Evolutionary conservation across 768 basidiomycete genomes (phyloP).

Genomic region (Trametes villosa): DNA sequence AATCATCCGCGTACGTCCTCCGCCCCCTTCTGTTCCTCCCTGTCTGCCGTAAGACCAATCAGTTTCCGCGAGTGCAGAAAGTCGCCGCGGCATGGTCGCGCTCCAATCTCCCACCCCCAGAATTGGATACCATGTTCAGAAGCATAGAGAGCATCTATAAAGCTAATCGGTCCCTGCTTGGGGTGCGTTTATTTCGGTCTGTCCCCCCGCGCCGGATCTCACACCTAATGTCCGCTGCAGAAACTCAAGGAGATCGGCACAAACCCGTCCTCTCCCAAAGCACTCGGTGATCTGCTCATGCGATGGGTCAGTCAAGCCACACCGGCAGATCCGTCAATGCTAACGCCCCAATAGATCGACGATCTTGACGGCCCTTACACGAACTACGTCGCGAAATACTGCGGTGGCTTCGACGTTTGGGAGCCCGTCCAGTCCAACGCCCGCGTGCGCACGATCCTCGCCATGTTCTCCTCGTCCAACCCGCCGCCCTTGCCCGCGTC

Average conservation of each 20-base stretch:
- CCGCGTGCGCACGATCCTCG: slow-evolving; percentile 69
- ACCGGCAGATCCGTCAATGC: slow-evolving; percentile 8
- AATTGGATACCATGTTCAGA: slow-evolving; percentile 93
- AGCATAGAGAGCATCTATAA: slow-evolving; percentile 92
- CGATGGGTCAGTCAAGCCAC: slow-evolving; percentile 77
- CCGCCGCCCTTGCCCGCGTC: slow-evolving; percentile 56
- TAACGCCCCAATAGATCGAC: slow-evolving; percentile 65
- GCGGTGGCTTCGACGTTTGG: slow-evolving; percentile 83
- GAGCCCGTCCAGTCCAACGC: slow-evolving; percentile 77
- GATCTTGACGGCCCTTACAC: slow-evolving; percentile 89
- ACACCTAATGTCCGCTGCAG: slow-evolving; percentile 45
- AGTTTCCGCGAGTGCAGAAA: slow-evolving; percentile 57
- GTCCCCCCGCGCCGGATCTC: slow-evolving; percentile 20
- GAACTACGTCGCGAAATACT: slow-evolving; percentile 73
- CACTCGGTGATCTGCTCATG: slow-evolving; percentile 93
- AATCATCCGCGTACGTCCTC: slow-evolving; percentile 79
- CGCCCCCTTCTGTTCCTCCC: slow-evolving; percentile 2
- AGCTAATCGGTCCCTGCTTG: slow-evolving; percentile 80
- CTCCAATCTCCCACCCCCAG: slow-evolving; percentile 89
- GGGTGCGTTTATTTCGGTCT: slow-evolving; percentile 49
- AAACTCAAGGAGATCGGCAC: slow-evolving; percentile 94
- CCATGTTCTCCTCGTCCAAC: slow-evolving; percentile 64
- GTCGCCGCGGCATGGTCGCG: slow-evolving; percentile 98
- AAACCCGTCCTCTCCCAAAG: slow-evolving; percentile 91
- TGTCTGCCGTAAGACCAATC: slow-evolving; percentile 13